phyloP scores from a whole-genome alignment of 2,329 filamentous ascomycete species.

The Madurella mycetomatis region DNA sequence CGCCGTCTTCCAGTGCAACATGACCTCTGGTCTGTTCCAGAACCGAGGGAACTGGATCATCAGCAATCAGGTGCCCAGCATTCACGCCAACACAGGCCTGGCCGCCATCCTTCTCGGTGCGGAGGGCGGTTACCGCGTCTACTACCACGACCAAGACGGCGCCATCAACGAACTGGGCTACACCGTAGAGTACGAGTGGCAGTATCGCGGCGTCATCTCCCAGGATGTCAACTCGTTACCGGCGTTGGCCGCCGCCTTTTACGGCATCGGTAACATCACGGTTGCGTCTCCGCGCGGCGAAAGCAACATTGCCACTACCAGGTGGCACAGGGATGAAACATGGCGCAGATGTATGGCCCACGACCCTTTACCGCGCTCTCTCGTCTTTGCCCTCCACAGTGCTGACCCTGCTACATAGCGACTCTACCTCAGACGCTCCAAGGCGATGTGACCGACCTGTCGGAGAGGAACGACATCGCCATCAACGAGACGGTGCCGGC shows the following conservation, averaged over 20 bases:
- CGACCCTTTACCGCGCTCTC: background rate
- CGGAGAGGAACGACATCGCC: slow-evolving; percentile 21
- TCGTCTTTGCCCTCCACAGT: background rate
- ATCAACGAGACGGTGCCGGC: slow-evolving; percentile 22
- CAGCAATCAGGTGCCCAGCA: slow-evolving; percentile 25
- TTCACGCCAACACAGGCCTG: slow-evolving; percentile 31
- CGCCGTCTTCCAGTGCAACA: slow-evolving; percentile 33
- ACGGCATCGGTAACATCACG: slow-evolving; percentile 31
- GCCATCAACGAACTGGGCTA: slow-evolving; percentile 33
- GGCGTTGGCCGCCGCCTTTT: slow-evolving; percentile 31
- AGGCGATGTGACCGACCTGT: slow-evolving; percentile 27
- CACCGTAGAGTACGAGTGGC: slow-evolving; percentile 28
- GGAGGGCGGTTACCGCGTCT: slow-evolving; percentile 35
- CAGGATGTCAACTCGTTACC: slow-evolving; percentile 28
- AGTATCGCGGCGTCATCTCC: slow-evolving; percentile 31
- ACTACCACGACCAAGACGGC: slow-evolving; percentile 34
- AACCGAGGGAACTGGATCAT: slow-evolving; percentile 30
- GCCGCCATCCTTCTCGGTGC: slow-evolving; percentile 31
- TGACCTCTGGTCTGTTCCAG: slow-evolving; percentile 32
- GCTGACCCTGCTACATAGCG: slow-evolving; percentile 26
- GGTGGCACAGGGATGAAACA: slow-evolving; percentile 26
- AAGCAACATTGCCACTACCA: slow-evolving; percentile 31
- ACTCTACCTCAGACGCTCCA: slow-evolving; percentile 32
- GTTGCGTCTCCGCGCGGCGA: slow-evolving; percentile 32
- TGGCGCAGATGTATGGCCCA: slow-evolving; percentile 33